Percentiles rank a stretch among this genome's conserved stretches.
These are phyloP conservation scores for Wakefieldia striispora DNA, from an alignment of 768 basidiomycete species.

Conservation along the genomic window DNA sequence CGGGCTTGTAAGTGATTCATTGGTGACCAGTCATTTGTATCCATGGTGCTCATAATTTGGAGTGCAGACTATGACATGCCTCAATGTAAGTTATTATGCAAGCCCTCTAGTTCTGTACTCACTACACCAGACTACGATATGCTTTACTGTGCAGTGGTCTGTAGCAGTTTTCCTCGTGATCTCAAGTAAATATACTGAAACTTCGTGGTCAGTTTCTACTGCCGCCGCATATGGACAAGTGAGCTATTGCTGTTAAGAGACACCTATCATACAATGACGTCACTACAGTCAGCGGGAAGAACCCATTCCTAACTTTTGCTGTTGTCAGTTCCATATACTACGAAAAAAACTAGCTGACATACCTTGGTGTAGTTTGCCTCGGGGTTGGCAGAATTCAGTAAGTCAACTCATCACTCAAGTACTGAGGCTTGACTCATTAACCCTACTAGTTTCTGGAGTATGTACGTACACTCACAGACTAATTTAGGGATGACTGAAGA, in stretches of 20 bases:
- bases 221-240: conserved; percentile 14
- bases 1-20: conserved; percentile 5
- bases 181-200: background rate
- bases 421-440: background rate
- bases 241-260: background rate
- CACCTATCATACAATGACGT: background rate
- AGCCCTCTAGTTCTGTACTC: background rate
- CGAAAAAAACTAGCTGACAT: background rate
- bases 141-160: conserved; percentile 6
- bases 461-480: background rate
- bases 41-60: background rate
- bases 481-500: background rate
- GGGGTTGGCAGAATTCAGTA: background rate
- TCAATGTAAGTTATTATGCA: background rate
- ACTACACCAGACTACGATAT: background rate
- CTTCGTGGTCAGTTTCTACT: conserved; percentile 8
- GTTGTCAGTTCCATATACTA: conserved; percentile 2
- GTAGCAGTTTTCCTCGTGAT: background rate
- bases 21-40: background rate
- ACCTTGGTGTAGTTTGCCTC: background rate
- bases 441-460: background rate
- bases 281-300: conserved; percentile 10
- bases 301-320: conserved; percentile 4
- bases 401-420: background rate
- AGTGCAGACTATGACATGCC: background rate